A percentile compares a stretch with the other conserved stretches of the same genome.
These are phyloP conservation scores for Aspergillus phoenicis DNA, from an alignment of 2,329 filamentous ascomycete genomes.

Conservation along the genomic window DNA sequence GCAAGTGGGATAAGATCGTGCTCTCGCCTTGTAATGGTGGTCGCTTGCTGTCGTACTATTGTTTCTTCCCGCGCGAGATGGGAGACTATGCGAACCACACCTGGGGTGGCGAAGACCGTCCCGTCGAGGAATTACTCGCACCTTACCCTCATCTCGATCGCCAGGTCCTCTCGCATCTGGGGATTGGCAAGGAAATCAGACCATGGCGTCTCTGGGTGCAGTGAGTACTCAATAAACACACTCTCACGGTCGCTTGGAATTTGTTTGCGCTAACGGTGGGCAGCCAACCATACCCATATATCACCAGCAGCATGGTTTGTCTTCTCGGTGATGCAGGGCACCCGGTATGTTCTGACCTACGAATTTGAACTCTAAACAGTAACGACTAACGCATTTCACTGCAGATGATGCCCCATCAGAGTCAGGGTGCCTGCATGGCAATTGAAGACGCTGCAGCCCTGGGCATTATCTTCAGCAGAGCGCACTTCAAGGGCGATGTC, in stretches of 20 bases:
- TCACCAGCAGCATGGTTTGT: slow-evolving; percentile 55
- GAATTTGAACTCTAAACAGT: too few relatives aligned
- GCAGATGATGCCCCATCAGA: slow-evolving; percentile 71
- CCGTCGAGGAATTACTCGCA: slow-evolving; percentile 61
- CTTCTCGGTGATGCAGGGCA: slow-evolving; percentile 69
- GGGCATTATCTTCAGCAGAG: slow-evolving; percentile 61
- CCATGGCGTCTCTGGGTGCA: slow-evolving; percentile 70
- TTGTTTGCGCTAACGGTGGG: background rate
- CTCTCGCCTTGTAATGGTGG: slow-evolving; percentile 69
- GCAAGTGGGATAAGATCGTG: slow-evolving; percentile 70
- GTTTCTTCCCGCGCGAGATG: slow-evolving; percentile 64
- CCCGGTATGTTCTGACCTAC: slow-evolving; percentile 49
- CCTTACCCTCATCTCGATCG: slow-evolving; percentile 63
- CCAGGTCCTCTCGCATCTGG: slow-evolving; percentile 60
- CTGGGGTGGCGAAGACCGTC: slow-evolving; percentile 58
- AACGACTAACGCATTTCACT: background rate
- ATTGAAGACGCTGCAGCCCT: slow-evolving; percentile 67
- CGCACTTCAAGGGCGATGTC: slow-evolving; percentile 54
- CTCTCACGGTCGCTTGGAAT: background rate
- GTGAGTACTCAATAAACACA: slow-evolving; percentile 11
- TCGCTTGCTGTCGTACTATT: slow-evolving; percentile 68
- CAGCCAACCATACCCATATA: slow-evolving; percentile 60
- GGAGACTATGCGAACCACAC: slow-evolving; percentile 64
- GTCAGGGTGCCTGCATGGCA: slow-evolving; percentile 69
- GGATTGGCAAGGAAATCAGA: slow-evolving; percentile 63